Conservation (phyloP, 805 yeast species). For the Teunomyces gatunensis region DNA sequence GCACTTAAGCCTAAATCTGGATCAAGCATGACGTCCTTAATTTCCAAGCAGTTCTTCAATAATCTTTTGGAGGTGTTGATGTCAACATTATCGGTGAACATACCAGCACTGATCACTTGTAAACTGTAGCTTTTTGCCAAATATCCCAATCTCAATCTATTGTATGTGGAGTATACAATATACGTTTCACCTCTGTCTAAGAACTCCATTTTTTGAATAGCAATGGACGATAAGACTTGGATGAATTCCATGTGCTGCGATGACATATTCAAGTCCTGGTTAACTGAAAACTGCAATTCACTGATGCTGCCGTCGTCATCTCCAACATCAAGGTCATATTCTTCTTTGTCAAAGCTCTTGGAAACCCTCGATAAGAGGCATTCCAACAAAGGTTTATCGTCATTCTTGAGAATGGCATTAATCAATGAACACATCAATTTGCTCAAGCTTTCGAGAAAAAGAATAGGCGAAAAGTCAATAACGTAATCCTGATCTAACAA, state of each 20-base stretch:
- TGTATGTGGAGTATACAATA: conserved; percentile 50
- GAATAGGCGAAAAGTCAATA: conserved; percentile 33
- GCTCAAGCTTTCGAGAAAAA: conserved; percentile 33
- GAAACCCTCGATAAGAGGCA: conserved; percentile 26
- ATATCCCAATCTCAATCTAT: conserved; percentile 50
- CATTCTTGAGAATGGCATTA: conserved; percentile 26
- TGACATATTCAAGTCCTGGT: conserved; percentile 15
- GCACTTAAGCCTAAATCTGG: conserved; percentile 49
- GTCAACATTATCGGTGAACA: conserved; percentile 44
- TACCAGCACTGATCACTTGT: conserved; percentile 61
- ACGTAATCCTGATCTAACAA: conserved; percentile 25
- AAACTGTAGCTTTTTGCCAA: conserved; percentile 53
- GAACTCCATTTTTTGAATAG: conserved; percentile 39
- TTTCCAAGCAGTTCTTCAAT: conserved; percentile 51
- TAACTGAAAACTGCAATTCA: not conserved
- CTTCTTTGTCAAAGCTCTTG: conserved; percentile 10
- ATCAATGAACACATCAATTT: conserved; percentile 34
- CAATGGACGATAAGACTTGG: conserved; percentile 29
- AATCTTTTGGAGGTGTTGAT: conserved; percentile 42
- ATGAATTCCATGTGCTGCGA: conserved; percentile 25
- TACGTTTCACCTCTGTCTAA: conserved; percentile 59
- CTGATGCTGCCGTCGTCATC: not conserved
- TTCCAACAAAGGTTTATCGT: conserved; percentile 24
- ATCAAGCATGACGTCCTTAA: conserved; percentile 53
- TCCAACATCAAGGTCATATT: not conserved